Base-by-base conservation (phyloP, 139 green algal species). In the Trebouxia sp. region DNA sequence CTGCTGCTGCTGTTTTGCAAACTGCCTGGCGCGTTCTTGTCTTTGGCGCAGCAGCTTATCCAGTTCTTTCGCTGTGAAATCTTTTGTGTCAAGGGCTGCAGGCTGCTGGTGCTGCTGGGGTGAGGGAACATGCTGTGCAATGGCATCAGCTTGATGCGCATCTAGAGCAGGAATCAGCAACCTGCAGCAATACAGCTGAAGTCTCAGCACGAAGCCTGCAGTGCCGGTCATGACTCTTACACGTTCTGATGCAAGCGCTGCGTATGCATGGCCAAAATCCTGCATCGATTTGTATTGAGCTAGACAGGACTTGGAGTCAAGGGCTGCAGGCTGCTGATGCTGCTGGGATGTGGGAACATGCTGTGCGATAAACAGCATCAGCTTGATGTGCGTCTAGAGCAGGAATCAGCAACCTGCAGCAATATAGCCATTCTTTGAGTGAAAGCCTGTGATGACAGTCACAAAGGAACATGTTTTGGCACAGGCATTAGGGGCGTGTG, bases 1-100 rank as follows among this genome's bases (percentile, higher is more conserved):
- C 62, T 45, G 62, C 62, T 72, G 62, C 43, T 72, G 62, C 35
- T 72, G 62, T 22, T 10, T 72, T 45, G 62, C 62, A 72, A 72
- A 72, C 24, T 72, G 62, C 17, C 3, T 72, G 35, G 62, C 62
- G 20, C 62, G 32, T n/a, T 72, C 26, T 37, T 72, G 62, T 37
- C 43, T 42, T 24, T 72, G 11, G 20, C 42, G 62, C 62, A 45
- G n/a, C 3, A 72, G 12, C 43, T 72, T 45, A 1, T 72, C 37
- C 8, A 80, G 48, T 30, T 80, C 75, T 32, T 67, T 41, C 32
- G 75, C 28, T 0, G 75, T 67, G 28, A 80, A 56, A 3, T 17
- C 62, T 45, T 11, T 26, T 26, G 32, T 28, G 9, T 22, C 20
- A 22, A 45, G 12, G 1, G 35, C 28, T 11, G 15, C 6, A 28